These are phyloP conservation scores for Zygoascus tannicola DNA, from an alignment of 805 yeast genomes.

Conservation along the genomic window DNA sequence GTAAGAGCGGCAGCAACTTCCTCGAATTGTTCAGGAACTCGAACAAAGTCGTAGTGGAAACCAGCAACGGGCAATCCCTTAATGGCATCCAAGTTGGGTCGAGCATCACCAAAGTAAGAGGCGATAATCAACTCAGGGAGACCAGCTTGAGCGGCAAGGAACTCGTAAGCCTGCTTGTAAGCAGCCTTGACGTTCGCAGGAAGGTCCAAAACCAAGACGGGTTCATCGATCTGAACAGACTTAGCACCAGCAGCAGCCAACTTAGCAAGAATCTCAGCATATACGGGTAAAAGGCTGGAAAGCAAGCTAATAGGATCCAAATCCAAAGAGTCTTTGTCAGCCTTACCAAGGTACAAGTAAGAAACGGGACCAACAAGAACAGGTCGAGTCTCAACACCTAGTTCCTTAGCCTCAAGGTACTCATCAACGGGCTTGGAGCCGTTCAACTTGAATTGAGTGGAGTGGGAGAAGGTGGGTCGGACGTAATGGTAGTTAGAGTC, in stretches of 20 bases:
- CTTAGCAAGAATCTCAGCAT: slow-evolving; percentile 79
- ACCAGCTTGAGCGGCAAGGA: slow-evolving; percentile 53
- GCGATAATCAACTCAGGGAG: slow-evolving; percentile 76
- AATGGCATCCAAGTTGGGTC: slow-evolving; percentile 89
- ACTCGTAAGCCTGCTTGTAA: slow-evolving; percentile 79
- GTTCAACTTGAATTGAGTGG: slow-evolving; percentile 91
- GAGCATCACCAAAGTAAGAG: slow-evolving; percentile 96
- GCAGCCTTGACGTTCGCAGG: slow-evolving; percentile 76
- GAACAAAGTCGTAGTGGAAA: slow-evolving; percentile 92
- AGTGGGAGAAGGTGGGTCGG: slow-evolving; percentile 96
- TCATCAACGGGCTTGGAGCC: slow-evolving; percentile 96
- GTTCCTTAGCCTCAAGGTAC: slow-evolving; percentile 93
- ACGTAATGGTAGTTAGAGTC: slow-evolving; percentile 99
- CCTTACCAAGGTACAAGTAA: slow-evolving; percentile 89
- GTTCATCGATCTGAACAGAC: slow-evolving; percentile 95
- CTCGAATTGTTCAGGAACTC: slow-evolving; percentile 93
- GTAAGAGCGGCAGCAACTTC: slow-evolving; percentile 60
- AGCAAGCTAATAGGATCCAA: slow-evolving; percentile 86
- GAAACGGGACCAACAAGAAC: slow-evolving; percentile 96
- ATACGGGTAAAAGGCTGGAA: slow-evolving; percentile 85
- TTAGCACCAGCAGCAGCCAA: slow-evolving; percentile 92
- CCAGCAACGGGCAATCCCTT: slow-evolving; percentile 88
- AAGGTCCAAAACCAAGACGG: slow-evolving; percentile 88
- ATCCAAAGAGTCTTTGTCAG: slow-evolving; percentile 95
- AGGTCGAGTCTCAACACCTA: slow-evolving; percentile 96